Evolutionary conservation across 139 green algal genomes (phyloP).

Genomic region (Chlorella vulgaris): DNA sequence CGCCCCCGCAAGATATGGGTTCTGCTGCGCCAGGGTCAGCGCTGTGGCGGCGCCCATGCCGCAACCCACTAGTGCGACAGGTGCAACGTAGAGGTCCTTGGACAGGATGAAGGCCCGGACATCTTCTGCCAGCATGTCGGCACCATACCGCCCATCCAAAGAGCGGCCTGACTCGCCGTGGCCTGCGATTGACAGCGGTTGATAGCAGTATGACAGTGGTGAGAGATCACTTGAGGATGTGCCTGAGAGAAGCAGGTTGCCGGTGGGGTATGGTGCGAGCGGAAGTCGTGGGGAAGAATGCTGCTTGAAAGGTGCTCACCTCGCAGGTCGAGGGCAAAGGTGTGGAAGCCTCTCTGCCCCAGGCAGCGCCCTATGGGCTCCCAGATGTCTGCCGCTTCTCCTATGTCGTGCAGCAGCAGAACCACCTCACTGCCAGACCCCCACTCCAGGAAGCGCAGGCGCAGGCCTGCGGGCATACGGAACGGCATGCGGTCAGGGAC

Average conservation of each 20-base stretch:
- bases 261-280: too few species aligned
- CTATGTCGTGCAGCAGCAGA: slow-evolving; percentile 49
- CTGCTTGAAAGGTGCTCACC: slow-evolving; percentile 16
- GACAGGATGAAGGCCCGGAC: slow-evolving; percentile 51
- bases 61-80: slow-evolving; percentile 48
- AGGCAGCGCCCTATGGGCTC: slow-evolving; percentile 27
- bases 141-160: neutral
- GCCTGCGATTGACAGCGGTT: slow-evolving; percentile 11
- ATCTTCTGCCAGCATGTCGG: slow-evolving; percentile 39
- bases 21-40: slow-evolving; percentile 28
- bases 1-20: slow-evolving; percentile 32
- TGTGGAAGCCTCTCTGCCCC: slow-evolving; percentile 33
- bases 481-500: neutral
- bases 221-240: too few species aligned
- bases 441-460: slow-evolving; percentile 46
- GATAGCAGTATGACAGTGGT: too few species aligned
- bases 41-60: slow-evolving; percentile 45
- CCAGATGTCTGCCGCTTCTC: slow-evolving; percentile 30
- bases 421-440: slow-evolving; percentile 31
- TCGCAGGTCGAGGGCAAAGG: slow-evolving; percentile 44
- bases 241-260: too few species aligned
- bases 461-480: slow-evolving; percentile 27
- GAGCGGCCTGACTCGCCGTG: slow-evolving; percentile 22
- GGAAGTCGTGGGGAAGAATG: too few species aligned
- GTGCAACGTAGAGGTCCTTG: slow-evolving; percentile 52